A percentile compares a stretch with the other conserved stretches of the same genome.
Conservation (phyloP, 75 land plant genomes). For the Cunninghamia lanceolata region DNA sequence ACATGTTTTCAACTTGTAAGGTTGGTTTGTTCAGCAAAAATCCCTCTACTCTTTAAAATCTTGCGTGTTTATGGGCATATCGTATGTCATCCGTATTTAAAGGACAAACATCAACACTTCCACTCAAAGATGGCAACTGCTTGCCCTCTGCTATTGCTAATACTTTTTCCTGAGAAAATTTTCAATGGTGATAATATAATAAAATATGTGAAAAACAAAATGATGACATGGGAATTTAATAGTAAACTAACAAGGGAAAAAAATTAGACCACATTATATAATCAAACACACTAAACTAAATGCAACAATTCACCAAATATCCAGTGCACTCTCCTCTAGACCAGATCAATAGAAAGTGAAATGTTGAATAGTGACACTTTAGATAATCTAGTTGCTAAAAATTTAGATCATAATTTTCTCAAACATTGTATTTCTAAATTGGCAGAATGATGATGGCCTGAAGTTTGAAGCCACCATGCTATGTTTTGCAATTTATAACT, state of each 20-base stretch:
- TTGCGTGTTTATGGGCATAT: constrained; percentile 76
- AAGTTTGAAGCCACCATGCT: no score
- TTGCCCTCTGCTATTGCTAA: constrained; percentile 55
- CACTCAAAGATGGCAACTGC: constrained; percentile 43
- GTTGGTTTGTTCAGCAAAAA: not conserved
- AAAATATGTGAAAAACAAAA: not conserved
- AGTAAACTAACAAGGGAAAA: not conserved
- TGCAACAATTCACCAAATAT: not conserved
- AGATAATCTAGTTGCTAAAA: not conserved
- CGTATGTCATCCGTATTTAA: constrained; percentile 67
- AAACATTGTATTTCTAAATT: not conserved
- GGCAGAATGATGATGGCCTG: not conserved
- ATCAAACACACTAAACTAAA: not conserved
- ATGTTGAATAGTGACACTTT: not conserved
- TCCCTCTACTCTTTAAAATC: not conserved
- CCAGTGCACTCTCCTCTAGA: not conserved
- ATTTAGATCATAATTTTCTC: not conserved
- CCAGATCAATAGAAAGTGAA: not conserved
- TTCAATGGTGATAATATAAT: not conserved
- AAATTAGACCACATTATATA: not conserved
- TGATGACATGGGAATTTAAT: not conserved
- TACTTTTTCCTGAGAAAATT: constrained; percentile 40
- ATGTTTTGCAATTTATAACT: no score
- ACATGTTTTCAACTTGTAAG: not conserved
- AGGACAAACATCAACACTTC: constrained; percentile 57